Percentiles rank a stretch among this genome's conserved stretches.
Evolutionary conservation across 2,329 filamentous ascomycete species (phyloP).

Genomic region (Colletotrichum kahawae): DNA sequence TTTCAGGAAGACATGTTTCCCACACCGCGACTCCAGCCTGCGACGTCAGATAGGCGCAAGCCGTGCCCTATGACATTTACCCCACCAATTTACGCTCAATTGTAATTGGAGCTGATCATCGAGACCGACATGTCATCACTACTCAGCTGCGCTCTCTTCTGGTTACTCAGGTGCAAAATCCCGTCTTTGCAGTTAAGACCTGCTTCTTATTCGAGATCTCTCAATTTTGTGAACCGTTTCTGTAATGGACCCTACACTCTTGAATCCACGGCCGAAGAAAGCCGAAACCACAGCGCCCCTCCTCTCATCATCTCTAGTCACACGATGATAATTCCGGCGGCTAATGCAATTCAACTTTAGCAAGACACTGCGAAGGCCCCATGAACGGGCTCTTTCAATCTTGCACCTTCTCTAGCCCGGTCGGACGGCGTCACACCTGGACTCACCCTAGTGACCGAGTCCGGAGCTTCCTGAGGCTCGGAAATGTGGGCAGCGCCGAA

Average conservation of each 20-base stretch:
- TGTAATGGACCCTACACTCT: neutral
- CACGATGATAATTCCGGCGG: neutral
- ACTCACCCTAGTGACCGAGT: conserved; percentile 7
- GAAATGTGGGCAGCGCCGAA: conserved; percentile 12
- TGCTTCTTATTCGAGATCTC: neutral
- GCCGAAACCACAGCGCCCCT: neutral
- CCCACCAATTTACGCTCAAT: neutral
- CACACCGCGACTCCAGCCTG: neutral
- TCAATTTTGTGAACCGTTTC: neutral
- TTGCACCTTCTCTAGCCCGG: neutral
- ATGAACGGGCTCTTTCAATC: neutral
- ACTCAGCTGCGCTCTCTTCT: neutral
- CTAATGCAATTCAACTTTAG: neutral
- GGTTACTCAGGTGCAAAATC: neutral
- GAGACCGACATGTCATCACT: neutral
- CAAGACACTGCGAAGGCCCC: neutral
- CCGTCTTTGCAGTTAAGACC: neutral
- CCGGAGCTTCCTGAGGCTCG: neutral
- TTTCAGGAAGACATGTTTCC: neutral
- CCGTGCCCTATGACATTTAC: neutral
- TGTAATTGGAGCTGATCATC: neutral
- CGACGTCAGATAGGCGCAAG: neutral
- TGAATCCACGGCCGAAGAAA: neutral
- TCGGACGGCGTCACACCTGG: neutral
- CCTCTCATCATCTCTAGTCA: neutral